These are phyloP conservation scores for Adansonia gregorii DNA, from an alignment of 441 rosid genomes.

Conservation along the genomic window DNA sequence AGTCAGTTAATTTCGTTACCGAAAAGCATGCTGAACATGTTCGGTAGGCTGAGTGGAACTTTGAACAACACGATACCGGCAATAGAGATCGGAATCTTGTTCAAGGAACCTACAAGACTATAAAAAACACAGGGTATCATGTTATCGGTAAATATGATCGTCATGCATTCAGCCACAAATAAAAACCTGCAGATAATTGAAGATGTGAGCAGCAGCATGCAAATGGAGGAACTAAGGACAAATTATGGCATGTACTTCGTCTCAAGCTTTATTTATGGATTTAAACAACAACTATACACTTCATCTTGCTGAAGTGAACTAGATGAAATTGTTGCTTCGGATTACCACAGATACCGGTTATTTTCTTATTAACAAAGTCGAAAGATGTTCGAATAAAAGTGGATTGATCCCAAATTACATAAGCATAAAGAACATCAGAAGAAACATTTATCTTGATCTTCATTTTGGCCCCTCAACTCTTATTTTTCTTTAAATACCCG, in stretches of 20 bases:
- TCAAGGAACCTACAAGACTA: constrained; percentile 93
- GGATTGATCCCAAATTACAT: neutral
- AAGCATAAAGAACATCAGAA: constrained; percentile 7
- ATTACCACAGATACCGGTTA: neutral
- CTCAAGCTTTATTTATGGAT: neutral
- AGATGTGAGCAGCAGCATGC: neutral
- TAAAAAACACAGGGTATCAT: constrained; percentile 10
- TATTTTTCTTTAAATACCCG: no score
- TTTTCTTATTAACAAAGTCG: neutral
- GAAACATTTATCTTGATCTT: no score
- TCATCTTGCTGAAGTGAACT: neutral
- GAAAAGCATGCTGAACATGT: constrained; percentile 77
- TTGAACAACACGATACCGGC: constrained; percentile 78
- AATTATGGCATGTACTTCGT: neutral
- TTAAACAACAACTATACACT: neutral
- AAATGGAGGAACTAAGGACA: neutral
- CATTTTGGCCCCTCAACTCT: no score
- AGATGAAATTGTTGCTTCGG: neutral
- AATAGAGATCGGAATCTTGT: constrained; percentile 89
- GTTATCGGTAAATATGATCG: neutral
- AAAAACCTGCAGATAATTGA: neutral
- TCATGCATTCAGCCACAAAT: neutral
- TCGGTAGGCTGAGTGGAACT: constrained; percentile 74
- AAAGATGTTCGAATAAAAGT: neutral
- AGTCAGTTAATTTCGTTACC: constrained; percentile 51